Evolutionary conservation across 768 basidiomycete genomes (phyloP).

Genomic region (Lactarius akahatsu): DNA sequence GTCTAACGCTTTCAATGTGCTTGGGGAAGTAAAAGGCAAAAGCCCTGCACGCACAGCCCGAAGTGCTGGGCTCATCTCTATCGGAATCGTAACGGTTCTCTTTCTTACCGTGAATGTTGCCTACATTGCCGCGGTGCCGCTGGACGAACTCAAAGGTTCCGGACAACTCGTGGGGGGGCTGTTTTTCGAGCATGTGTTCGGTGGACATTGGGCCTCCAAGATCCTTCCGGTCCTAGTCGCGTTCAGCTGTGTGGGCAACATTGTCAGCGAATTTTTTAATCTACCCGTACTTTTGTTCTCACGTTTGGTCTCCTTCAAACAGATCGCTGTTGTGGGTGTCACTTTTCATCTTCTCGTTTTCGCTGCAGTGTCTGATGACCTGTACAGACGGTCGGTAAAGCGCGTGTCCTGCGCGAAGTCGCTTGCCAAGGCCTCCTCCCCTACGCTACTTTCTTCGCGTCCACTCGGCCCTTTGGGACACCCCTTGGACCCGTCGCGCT

Average conservation of each 20-base stretch:
- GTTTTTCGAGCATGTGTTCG: constrained; percentile 53
- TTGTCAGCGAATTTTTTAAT: constrained; percentile 40
- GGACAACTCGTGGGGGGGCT: constrained; percentile 48
- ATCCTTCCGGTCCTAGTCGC: constrained; percentile 26
- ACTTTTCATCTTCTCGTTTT: too few relatives aligned
- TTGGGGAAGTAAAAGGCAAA: constrained; percentile 41
- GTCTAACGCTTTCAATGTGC: constrained; percentile 47
- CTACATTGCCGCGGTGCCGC: constrained; percentile 43
- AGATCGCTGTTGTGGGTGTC: constrained; percentile 30
- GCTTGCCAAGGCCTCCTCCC: constrained; percentile 55
- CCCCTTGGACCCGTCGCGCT: constrained; percentile 45
- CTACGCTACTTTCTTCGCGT: constrained; percentile 47
- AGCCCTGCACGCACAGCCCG: constrained; percentile 49
- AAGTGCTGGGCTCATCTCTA: constrained; percentile 45
- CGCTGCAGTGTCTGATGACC: neutral
- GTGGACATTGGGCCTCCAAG: constrained; percentile 35
- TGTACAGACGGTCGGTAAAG: constrained; percentile 40
- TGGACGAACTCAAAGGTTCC: constrained; percentile 43
- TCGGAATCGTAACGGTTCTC: constrained; percentile 47
- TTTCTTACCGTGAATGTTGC: constrained; percentile 50
- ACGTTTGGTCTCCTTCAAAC: constrained; percentile 40
- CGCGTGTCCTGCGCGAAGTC: constrained; percentile 50
- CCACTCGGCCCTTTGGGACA: constrained; percentile 49
- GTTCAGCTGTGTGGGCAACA: constrained; percentile 28
- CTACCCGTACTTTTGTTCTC: constrained; percentile 39